A percentile compares a stretch with the other conserved stretches of the same genome.
Conservation (phyloP, 768 basidiomycete genomes). For the Lactarius deliciosus region DNA sequence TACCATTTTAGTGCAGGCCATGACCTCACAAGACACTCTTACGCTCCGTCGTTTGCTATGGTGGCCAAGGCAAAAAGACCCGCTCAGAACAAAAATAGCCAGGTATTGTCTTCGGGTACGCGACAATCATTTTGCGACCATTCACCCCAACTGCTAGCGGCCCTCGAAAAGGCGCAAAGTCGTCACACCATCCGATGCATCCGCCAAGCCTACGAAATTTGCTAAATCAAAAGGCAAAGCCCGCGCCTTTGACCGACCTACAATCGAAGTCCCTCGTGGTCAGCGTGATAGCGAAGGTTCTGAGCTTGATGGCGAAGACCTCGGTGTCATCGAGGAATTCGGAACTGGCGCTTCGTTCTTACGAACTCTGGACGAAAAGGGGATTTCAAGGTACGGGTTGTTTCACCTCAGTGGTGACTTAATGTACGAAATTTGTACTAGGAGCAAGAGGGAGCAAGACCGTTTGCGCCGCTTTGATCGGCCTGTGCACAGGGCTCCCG, state of each 20-base stretch:
- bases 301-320: constrained; percentile 63
- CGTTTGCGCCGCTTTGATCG: constrained; percentile 67
- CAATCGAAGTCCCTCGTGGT: constrained; percentile 60
- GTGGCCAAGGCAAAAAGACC: constrained; percentile 37
- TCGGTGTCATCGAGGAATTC: constrained; percentile 64
- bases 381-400: constrained; percentile 68
- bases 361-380: constrained; percentile 66
- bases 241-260: constrained; percentile 55
- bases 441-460: constrained; percentile 83
- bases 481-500: constrained; percentile 45
- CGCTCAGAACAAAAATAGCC: constrained; percentile 31
- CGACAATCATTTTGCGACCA: neutral
- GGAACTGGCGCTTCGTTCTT: constrained; percentile 67
- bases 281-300: constrained; percentile 49
- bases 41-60: constrained; percentile 32
- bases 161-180: constrained; percentile 65
- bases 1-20: constrained; percentile 3
- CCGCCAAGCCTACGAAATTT: constrained; percentile 33
- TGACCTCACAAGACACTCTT: neutral
- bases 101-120: constrained; percentile 33
- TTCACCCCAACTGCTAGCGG: constrained; percentile 33
- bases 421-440: constrained; percentile 34
- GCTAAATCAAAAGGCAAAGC: constrained; percentile 52
- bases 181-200: constrained; percentile 24
- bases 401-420: constrained; percentile 16